These are phyloP conservation scores for Calonectria crousiana DNA, from an alignment of 2,329 filamentous ascomycete genomes.

Conservation along the genomic window DNA sequence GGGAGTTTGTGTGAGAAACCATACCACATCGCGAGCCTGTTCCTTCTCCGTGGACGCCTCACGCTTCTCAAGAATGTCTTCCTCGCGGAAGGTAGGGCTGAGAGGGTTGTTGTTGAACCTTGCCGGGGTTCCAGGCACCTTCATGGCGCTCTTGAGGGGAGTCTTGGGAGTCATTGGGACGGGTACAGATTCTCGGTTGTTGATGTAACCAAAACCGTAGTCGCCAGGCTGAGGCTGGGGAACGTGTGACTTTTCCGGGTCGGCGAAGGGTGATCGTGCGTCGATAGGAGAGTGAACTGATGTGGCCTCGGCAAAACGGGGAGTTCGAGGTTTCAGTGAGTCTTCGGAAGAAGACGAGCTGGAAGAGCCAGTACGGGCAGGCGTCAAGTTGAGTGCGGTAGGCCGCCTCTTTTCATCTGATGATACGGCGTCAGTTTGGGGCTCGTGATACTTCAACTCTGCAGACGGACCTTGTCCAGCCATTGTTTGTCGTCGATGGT, in stretches of 20 bases:
- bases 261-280: constrained; percentile 68
- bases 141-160: constrained; percentile 91
- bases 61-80: constrained; percentile 86
- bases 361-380: constrained; percentile 62
- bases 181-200: constrained; percentile 69
- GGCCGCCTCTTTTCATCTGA: constrained; percentile 69
- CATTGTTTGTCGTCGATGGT: constrained; percentile 46
- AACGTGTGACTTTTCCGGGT: constrained; percentile 65
- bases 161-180: constrained; percentile 78
- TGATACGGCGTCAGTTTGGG: constrained; percentile 6
- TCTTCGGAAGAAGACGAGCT: constrained; percentile 65
- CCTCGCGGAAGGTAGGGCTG: constrained; percentile 92
- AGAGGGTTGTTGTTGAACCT: constrained; percentile 84
- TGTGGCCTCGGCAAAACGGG: constrained; percentile 85
- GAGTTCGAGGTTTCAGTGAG: constrained; percentile 78
- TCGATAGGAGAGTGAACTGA: constrained; percentile 83
- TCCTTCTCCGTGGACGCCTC: constrained; percentile 86
- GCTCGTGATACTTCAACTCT: not conserved
- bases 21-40: constrained; percentile 88
- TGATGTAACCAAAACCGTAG: constrained; percentile 93
- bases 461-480: constrained; percentile 54
- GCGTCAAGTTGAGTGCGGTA: constrained; percentile 65
- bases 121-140: constrained; percentile 84
- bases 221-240: constrained; percentile 82
- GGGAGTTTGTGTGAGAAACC: constrained; percentile 49